Percentiles rank a stretch among this genome's conserved stretches.
Conservation (phyloP, 2,329 filamentous ascomycete genomes). For the Fonsecaea nubica region DNA sequence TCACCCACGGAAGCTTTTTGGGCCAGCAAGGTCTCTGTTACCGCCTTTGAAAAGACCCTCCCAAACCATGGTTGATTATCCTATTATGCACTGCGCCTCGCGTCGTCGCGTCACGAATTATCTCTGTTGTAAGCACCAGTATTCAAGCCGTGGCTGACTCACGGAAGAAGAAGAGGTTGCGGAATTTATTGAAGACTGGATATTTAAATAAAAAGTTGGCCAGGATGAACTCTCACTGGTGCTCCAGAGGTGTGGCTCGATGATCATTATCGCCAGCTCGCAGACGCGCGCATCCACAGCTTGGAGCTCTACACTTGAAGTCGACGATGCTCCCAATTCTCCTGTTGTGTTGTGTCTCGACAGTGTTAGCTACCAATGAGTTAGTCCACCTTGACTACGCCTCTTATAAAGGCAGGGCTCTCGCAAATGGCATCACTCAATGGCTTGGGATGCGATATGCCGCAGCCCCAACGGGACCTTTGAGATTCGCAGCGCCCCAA, state of each 20-base stretch:
- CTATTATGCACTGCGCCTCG: neutral
- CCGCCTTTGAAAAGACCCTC: neutral
- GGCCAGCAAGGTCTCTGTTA: neutral
- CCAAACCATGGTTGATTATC: neutral
- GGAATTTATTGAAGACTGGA: neutral
- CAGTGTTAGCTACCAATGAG: slow-evolving; percentile 40
- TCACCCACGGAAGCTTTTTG: neutral
- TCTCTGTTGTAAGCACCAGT: neutral
- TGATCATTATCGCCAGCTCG: neutral
- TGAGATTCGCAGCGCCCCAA: slow-evolving; percentile 71
- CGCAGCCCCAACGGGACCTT: slow-evolving; percentile 67
- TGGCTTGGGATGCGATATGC: slow-evolving; percentile 81
- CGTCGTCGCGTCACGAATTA: neutral
- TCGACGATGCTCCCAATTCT: slow-evolving; percentile 13
- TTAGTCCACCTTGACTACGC: slow-evolving; percentile 71
- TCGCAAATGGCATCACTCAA: slow-evolving; percentile 66
- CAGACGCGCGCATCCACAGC: neutral
- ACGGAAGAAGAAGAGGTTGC: neutral
- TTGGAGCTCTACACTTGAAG: neutral
- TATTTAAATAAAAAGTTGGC: neutral
- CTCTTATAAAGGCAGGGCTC: slow-evolving; percentile 65
- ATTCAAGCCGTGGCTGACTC: neutral
- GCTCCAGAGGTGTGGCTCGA: neutral
- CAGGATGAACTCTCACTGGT: neutral
- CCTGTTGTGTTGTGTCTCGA: slow-evolving; percentile 19